Evolutionary conservation across 345 rosid genomes (phyloP), one percentile per base, ranked within the genome.

Genomic region (Mercurialis annua): DNA sequence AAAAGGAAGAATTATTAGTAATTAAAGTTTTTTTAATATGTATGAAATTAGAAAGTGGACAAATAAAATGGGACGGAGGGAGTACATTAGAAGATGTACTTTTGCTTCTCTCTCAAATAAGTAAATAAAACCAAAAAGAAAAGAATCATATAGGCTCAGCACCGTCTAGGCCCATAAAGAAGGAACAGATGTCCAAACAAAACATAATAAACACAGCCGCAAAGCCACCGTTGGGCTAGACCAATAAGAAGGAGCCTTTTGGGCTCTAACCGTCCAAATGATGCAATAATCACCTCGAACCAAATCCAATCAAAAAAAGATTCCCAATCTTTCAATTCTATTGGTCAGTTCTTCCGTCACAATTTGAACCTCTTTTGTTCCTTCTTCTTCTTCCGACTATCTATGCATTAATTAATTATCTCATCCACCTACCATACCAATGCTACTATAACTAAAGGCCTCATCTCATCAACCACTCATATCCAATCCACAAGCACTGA

Each of bases 221-320:
- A 48, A 23, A n/a, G n/a, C n/a, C 23, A 48, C 38, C 59, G 60
- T n/a, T 9, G 27, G 46, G 12, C 18, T 1, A 58, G n/a, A 34
- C 62, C 62, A 58, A 34, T 34, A 33, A 27, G n/a, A n/a, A n/a
- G n/a, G n/a, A 46, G 14, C 62, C 40, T 57, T 26, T 26, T 57
- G 42, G 60, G 60, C 60, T 31, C 17, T 3, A 6, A 23, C 49
- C 49, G 29, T 40, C 64, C 64, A 10, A 24, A 17, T 42, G 48
- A 24, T 36, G 1, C 27, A 17, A 18, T 33, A 55, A 20, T 14
- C 0, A 38, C 65, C 17, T 50, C 36, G n/a, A 9, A 64, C 49
- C 5, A 64, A 7, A 42, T 33, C 57, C 3, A n/a, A n/a, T n/a
- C n/a, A n/a, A n/a, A 26, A 10, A 49, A 49, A 64, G 57, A 33